phyloP scores from a whole-genome alignment of 116 monocot genomes.

The Zostera marina region DNA sequence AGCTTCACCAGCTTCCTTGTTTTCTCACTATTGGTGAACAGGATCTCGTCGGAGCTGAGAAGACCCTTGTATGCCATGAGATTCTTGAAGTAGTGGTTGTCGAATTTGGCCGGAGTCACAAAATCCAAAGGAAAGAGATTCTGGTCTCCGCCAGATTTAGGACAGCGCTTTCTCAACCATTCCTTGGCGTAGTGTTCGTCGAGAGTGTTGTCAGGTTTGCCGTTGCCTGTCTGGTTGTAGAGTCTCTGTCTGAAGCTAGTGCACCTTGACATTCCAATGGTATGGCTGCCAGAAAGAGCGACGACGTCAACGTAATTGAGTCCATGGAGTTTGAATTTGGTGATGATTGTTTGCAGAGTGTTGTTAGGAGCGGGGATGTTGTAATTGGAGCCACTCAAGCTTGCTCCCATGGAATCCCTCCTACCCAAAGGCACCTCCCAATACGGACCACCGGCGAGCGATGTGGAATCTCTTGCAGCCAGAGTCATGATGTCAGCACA shows the following conservation, averaged over 20 bases:
- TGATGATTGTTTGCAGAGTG: slow-evolving; percentile 12
- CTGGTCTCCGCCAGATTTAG: slow-evolving; percentile 1
- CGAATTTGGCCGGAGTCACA: slow-evolving; percentile 19
- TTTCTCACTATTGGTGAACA: slow-evolving; percentile 19
- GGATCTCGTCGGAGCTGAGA: slow-evolving; percentile 42
- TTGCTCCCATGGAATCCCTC: slow-evolving; percentile 35
- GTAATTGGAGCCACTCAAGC: slow-evolving; percentile 16
- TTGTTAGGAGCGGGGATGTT: slow-evolving; percentile 23
- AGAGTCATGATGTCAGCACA: slow-evolving; percentile 65
- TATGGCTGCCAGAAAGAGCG: slow-evolving; percentile 28
- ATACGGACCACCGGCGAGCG: slow-evolving; percentile 29
- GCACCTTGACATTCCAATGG: slow-evolving; percentile 11
- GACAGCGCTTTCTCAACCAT: slow-evolving; percentile 9
- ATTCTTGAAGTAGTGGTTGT: slow-evolving; percentile 34
- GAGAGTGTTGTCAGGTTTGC: slow-evolving; percentile 10
- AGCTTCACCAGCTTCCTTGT: slow-evolving; percentile 25
- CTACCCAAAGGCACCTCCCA: slow-evolving; percentile 35
- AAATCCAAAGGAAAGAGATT: slow-evolving; percentile 16
- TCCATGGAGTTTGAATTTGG: slow-evolving; percentile 27
- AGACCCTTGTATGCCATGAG: slow-evolving; percentile 26
- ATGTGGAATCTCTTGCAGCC: slow-evolving; percentile 33
- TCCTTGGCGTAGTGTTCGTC: slow-evolving; percentile 5
- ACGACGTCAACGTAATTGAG: slow-evolving; percentile 34
- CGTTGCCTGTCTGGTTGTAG: slow-evolving; percentile 16
- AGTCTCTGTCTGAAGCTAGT: slow-evolving; percentile 8